These are phyloP conservation scores for Tetracladium marchalianum DNA, from an alignment of 495 filamentous ascomycete genomes.

Conservation along the genomic window DNA sequence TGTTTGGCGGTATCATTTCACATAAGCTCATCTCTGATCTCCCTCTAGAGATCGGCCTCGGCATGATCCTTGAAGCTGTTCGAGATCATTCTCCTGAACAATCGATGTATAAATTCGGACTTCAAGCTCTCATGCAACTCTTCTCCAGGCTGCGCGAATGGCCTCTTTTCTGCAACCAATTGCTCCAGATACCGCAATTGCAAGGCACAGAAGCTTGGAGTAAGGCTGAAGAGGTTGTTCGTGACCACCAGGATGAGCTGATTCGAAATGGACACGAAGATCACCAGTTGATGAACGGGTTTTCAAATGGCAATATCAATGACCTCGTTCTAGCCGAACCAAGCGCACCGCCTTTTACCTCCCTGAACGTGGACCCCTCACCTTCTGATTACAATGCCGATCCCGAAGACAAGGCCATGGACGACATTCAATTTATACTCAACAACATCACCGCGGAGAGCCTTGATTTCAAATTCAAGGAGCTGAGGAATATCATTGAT, in stretches of 20 bases:
- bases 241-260: conserved; percentile 45
- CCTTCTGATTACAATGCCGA: conserved; percentile 56
- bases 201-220: conserved; percentile 76
- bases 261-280: conserved; percentile 32
- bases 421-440: conserved; percentile 88
- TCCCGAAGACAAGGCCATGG: conserved; percentile 73
- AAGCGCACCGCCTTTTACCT: conserved; percentile 51
- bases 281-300: conserved; percentile 8
- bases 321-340: conserved; percentile 45
- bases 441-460: conserved; percentile 94
- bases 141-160: conserved; percentile 77
- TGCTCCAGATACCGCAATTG: conserved; percentile 70
- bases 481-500: conserved; percentile 67
- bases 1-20: conserved; percentile 95
- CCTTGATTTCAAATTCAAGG: conserved; percentile 66
- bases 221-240: conserved; percentile 71
- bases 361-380: conserved; percentile 64
- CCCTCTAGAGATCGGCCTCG: conserved; percentile 80
- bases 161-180: conserved; percentile 76
- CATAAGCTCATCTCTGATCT: conserved; percentile 82
- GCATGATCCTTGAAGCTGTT: conserved; percentile 94
- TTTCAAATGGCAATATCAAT: conserved; percentile 59
- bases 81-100: conserved; percentile 68
- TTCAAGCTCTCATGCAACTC: conserved; percentile 91
- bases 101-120: conserved; percentile 95